Conservation (phyloP, 1,139 yeast genomes). For the Kodamaea suecica region DNA sequence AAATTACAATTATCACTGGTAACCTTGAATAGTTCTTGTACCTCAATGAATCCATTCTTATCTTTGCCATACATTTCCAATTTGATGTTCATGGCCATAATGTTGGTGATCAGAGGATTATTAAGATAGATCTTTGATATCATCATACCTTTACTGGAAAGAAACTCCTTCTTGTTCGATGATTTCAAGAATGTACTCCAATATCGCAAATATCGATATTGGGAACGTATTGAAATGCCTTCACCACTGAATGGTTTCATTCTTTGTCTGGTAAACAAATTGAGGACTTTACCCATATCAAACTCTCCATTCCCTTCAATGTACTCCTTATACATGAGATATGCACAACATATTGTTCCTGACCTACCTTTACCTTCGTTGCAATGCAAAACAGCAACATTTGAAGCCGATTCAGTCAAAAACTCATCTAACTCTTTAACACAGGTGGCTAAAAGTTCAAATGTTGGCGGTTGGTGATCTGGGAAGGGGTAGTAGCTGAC, state of each 20-base stretch:
- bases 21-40: neutral
- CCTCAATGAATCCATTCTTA: neutral
- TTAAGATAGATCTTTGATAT: too few relatives aligned
- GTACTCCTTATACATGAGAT: conserved; percentile 50
- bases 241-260: conserved; percentile 55
- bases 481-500: conserved; percentile 53
- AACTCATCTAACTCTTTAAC: conserved; percentile 47
- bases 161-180: too few relatives aligned
- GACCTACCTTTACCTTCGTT: conserved; percentile 92
- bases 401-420: conserved; percentile 25
- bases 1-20: neutral
- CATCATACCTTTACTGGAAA: too few relatives aligned
- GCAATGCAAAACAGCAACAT: conserved; percentile 78
- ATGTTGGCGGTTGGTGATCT: conserved; percentile 79
- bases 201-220: conserved; percentile 63
- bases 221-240: conserved; percentile 75
- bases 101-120: neutral
- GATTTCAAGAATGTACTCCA: conserved; percentile 38
- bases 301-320: conserved; percentile 7
- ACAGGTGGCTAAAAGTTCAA: conserved; percentile 44
- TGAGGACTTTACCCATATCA: conserved; percentile 46
- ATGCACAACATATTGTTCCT: conserved; percentile 74
- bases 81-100: neutral
- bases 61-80: neutral
- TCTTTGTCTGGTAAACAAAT: conserved; percentile 52